These are phyloP conservation scores for Paecilomyces sp. DNA, from an alignment of 2,329 filamentous ascomycete genomes.

Conservation along the genomic window DNA sequence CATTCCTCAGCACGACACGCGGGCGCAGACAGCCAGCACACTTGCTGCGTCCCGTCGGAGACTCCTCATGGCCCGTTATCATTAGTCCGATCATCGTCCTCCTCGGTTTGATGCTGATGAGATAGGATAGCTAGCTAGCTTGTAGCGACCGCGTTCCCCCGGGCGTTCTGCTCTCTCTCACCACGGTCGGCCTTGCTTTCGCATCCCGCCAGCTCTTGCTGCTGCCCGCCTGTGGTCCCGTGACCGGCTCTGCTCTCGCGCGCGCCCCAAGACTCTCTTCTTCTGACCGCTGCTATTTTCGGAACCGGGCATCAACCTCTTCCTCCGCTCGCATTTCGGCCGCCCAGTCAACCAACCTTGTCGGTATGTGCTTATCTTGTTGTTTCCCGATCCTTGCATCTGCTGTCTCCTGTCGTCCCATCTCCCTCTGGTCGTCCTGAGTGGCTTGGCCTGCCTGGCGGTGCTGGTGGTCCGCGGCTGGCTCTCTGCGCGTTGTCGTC, in stretches of 20 bases:
- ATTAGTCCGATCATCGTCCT: neutral
- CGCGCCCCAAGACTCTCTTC: conserved; percentile 11
- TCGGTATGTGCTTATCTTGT: conserved; percentile 28
- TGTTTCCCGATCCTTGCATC: conserved; percentile 4
- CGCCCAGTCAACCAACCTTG: conserved; percentile 33
- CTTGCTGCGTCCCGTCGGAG: neutral
- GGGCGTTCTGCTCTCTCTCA: neutral
- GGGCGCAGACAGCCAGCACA: conserved; percentile 4
- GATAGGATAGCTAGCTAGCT: neutral
- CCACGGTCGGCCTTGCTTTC: neutral
- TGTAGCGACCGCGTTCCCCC: neutral
- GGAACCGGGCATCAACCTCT: conserved; percentile 24
- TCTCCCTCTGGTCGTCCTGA: neutral
- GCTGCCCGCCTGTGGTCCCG: conserved; percentile 17
- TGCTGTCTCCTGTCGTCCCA: conserved; percentile 3
- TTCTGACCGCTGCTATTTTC: conserved; percentile 29
- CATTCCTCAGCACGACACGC: conserved; percentile 16
- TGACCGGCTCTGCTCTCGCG: conserved; percentile 17
- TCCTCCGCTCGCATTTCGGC: conserved; percentile 31
- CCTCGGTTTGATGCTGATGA: neutral
- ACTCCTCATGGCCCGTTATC: neutral
- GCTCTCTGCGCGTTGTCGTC: conserved; percentile 16
- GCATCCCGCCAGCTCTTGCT: conserved; percentile 2
- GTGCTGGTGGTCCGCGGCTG: conserved; percentile 8
- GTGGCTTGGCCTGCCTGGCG: conserved; percentile 1